Base-by-base conservation (phyloP, 2,329 filamentous ascomycete genomes). In the Stemphylium lycopersici region DNA sequence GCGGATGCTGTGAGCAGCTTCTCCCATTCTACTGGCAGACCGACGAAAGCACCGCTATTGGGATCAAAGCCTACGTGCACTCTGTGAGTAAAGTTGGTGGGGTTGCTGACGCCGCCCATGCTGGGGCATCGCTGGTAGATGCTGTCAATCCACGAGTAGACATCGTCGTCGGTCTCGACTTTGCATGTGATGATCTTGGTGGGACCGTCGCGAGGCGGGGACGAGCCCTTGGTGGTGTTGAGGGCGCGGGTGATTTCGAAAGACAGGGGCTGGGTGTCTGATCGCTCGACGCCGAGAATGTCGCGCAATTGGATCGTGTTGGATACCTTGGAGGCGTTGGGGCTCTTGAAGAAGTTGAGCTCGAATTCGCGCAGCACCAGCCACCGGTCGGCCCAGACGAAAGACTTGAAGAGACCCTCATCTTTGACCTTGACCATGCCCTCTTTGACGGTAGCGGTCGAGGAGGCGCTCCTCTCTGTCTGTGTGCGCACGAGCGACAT, bases 131-230 rank as follows among this genome's bases (percentile, higher is more conserved):
- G 89, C 66, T 93, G 92, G 74, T 98, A 98, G 63, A 99, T 96
- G 74, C 93, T 91, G 76, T 99, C 95, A 69, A 98, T 96, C 95
- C 95, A 99, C 69, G 96, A 92, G 76, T 99, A 99, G 48, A 99
- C 87, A 66, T 99, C 95, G 71, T 96, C 93, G 70, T 99, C 95
- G 52, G 88, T 90, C 78, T 97, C 96, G 67, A 98, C 92, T 73
- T 90, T 91, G 75, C 96, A 95, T 61, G 95, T 92, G 47, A 97
- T 85, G 3, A 91, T 90, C 74, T 90, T 91, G 54, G 88, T 90
- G 7, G 88, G 84, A 31, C 90, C 87, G 61, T 97, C 93, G 62
- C 91, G 88, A 40, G 90, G 90, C 10, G 91, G 85, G 56, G 89
- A 90, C 45, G 84, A 85, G 34, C 77, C 77, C 52, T 72, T 76